Conservation (phyloP, 2,329 filamentous ascomycete species). For the Stemphylium vesicarium region DNA sequence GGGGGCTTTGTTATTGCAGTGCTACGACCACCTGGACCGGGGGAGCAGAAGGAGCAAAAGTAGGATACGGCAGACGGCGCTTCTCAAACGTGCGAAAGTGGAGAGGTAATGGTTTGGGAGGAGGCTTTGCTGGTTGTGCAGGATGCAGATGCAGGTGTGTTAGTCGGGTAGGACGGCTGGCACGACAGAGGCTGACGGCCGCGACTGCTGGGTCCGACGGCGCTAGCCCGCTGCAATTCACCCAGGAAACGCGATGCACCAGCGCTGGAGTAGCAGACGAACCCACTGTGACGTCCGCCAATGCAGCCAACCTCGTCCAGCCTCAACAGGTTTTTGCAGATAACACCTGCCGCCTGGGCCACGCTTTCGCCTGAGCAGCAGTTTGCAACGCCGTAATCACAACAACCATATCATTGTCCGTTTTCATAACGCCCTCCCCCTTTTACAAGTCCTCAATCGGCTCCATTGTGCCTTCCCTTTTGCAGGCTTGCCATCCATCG, state of each 20-base stretch:
- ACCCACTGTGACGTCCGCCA: constrained; percentile 21
- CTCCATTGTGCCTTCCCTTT: not conserved
- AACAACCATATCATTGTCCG: no score
- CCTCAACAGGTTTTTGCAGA: constrained; percentile 16
- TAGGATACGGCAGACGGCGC: not conserved
- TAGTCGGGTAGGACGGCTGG: constrained; percentile 19
- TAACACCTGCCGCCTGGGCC: not conserved
- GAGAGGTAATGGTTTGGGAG: not conserved
- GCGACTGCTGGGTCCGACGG: constrained; percentile 8
- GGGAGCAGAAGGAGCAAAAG: not conserved
- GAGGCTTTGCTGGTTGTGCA: constrained; percentile 1
- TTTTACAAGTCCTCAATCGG: no score
- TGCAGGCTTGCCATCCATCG: not conserved
- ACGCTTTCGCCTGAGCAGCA: not conserved
- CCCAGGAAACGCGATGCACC: constrained; percentile 11
- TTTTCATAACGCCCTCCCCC: not conserved
- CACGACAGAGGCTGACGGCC: constrained; percentile 20
- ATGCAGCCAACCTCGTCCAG: constrained; percentile 11
- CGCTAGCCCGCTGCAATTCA: constrained; percentile 12
- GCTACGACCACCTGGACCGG: not conserved
- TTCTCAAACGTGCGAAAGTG: not conserved
- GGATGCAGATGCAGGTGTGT: constrained; percentile 6
- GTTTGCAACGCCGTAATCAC: no score
- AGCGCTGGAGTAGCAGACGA: constrained; percentile 1
- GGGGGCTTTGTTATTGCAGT: constrained; percentile 4